These are phyloP conservation scores for Rhodosporidiobolus odoratus DNA, from an alignment of 768 basidiomycete species.

Conservation along the genomic window DNA sequence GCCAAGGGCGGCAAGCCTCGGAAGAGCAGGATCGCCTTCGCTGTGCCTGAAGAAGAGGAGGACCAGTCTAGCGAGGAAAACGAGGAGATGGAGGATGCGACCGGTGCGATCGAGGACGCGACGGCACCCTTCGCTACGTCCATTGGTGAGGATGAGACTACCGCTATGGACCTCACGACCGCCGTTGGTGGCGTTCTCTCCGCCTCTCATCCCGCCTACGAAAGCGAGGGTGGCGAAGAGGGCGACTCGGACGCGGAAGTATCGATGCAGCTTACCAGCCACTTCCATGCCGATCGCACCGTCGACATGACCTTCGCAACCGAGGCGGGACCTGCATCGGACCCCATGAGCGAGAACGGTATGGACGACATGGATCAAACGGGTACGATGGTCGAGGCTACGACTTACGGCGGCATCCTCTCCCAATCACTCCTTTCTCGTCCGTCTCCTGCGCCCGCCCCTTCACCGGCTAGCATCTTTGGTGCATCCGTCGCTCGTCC, in stretches of 20 bases:
- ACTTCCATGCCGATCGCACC: slow-evolving; percentile 1
- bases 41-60: slow-evolving; percentile 15
- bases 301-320: slow-evolving; percentile 14
- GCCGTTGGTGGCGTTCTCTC: slow-evolving; percentile 23
- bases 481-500: neutral
- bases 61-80: slow-evolving; percentile 18
- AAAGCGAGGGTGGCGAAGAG: slow-evolving; percentile 31
- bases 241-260: slow-evolving; percentile 34
- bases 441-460: neutral
- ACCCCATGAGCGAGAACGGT: neutral
- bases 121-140: too few relatives aligned
- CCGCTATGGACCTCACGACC: slow-evolving; percentile 29
- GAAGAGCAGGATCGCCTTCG: slow-evolving; percentile 21
- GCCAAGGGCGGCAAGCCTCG: slow-evolving; percentile 22
- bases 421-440: slow-evolving; percentile 1
- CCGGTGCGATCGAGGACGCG: slow-evolving; percentile 11
- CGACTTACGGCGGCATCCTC: slow-evolving; percentile 27
- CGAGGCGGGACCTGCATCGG: neutral
- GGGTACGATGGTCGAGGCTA: slow-evolving; percentile 34
- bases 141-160: slow-evolving; percentile 14
- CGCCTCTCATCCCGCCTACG: neutral
- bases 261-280: slow-evolving; percentile 29
- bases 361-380: neutral
- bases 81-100: slow-evolving; percentile 22
- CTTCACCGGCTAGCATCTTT: slow-evolving; percentile 2